Evolutionary conservation across 2,329 filamentous ascomycete genomes (phyloP).

Genomic region (Aspergillus sp.): DNA sequence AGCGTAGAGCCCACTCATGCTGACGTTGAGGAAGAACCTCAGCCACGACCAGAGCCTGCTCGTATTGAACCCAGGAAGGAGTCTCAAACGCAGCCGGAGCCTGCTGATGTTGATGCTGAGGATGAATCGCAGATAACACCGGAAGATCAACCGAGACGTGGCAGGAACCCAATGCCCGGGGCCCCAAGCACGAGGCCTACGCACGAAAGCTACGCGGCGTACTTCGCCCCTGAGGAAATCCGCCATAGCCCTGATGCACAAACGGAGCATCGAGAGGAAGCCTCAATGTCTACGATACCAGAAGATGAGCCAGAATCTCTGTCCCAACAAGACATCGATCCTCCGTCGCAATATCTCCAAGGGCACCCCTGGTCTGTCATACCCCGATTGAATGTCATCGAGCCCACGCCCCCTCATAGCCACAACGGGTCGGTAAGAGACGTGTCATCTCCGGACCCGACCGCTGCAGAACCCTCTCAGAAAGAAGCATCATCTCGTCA

Average conservation of each 20-base stretch:
- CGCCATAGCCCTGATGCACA: slow-evolving; percentile 35
- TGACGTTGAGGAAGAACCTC: too few relatives aligned
- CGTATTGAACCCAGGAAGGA: too few relatives aligned
- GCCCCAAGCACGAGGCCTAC: slow-evolving; percentile 26
- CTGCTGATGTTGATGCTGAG: too few relatives aligned
- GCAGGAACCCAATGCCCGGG: slow-evolving; percentile 22
- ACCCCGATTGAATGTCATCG: slow-evolving; percentile 50
- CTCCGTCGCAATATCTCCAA: slow-evolving; percentile 11
- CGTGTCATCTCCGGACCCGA: slow-evolving; percentile 20
- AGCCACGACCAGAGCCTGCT: too few relatives aligned
- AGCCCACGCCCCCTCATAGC: slow-evolving; percentile 52
- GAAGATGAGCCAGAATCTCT: slow-evolving; percentile 27
- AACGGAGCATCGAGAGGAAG: slow-evolving; percentile 10
- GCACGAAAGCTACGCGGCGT: slow-evolving; percentile 38
- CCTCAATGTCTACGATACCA: slow-evolving; percentile 22
- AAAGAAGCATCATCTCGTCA: slow-evolving; percentile 36
- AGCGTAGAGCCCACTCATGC: too few relatives aligned
- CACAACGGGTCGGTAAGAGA: slow-evolving; percentile 32
- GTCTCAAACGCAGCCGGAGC: too few relatives aligned
- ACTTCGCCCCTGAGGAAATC: slow-evolving; percentile 36
- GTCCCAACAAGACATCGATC: slow-evolving; percentile 11
- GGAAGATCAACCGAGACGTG: slow-evolving; percentile 8
- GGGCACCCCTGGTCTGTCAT: slow-evolving; percentile 38
- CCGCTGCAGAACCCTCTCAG: slow-evolving; percentile 34
- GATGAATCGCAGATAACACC: slow-evolving; percentile 9